These are phyloP conservation scores for Alternaria rosae DNA, from an alignment of 2,329 filamentous ascomycete genomes.

Conservation along the genomic window DNA sequence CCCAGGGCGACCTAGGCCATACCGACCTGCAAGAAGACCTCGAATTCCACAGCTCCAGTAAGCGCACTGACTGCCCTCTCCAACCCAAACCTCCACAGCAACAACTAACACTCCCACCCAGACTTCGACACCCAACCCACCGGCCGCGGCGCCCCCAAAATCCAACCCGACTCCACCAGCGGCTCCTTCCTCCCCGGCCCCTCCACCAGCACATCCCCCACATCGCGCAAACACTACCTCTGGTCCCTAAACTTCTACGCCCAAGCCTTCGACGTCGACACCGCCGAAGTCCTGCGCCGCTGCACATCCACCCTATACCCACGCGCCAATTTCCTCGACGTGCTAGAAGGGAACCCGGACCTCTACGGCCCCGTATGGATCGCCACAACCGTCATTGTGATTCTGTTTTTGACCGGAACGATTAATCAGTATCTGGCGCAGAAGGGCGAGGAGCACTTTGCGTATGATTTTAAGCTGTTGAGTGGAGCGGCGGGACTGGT, in stretches of 20 bases:
- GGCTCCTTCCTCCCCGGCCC: constrained; percentile 50
- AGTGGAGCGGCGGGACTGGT: constrained; percentile 90
- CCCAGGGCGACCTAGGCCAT: constrained; percentile 92
- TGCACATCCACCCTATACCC: constrained; percentile 91
- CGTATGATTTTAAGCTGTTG: constrained; percentile 88
- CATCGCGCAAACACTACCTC: constrained; percentile 76
- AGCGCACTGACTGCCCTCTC: constrained; percentile 28
- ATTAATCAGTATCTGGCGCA: constrained; percentile 88
- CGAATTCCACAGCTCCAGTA: constrained; percentile 93
- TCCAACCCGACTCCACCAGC: constrained; percentile 51
- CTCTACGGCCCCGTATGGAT: constrained; percentile 99
- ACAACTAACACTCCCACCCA: constrained; percentile 32
- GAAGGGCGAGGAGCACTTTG: constrained; percentile 73
- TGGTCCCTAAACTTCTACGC: constrained; percentile 95
- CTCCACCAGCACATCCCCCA: constrained; percentile 21
- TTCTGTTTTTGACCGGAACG: constrained; percentile 92
- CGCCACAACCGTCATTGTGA: constrained; percentile 94
- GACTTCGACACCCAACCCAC: constrained; percentile 71
- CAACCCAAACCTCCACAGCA: background rate
- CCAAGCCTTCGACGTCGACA: constrained; percentile 99
- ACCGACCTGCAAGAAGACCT: constrained; percentile 98
- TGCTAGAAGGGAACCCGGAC: constrained; percentile 95
- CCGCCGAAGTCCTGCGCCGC: constrained; percentile 82
- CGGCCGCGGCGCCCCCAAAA: constrained; percentile 55
- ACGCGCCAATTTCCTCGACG: constrained; percentile 92